A percentile compares a stretch with the other conserved stretches of the same genome.
phyloP scores from a whole-genome alignment of 1,284 basidiomycete genomes.

The Inonotus obliquus region DNA sequence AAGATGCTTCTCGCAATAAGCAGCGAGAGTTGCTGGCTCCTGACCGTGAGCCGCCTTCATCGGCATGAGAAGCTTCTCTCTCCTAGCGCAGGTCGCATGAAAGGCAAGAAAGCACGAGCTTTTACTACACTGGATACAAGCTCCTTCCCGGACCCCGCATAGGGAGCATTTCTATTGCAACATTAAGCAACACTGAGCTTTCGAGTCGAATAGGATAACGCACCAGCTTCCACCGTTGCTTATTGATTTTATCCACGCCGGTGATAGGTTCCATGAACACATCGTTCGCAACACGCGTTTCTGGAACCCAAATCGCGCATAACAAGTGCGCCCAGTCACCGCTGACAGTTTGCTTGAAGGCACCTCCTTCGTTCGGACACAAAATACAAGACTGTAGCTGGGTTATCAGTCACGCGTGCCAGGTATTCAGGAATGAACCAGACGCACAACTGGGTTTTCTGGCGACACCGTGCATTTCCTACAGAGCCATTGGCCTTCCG shows the following conservation, averaged over 20 bases:
- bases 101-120: slow-evolving; percentile 90
- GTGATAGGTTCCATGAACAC: slow-evolving; percentile 99
- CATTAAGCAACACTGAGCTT: not conserved
- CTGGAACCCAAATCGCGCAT: slow-evolving; percentile 98
- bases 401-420: not conserved
- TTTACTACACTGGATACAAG: slow-evolving; percentile 97
- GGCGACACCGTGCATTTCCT: slow-evolving; percentile 98
- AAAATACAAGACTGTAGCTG: slow-evolving; percentile 77
- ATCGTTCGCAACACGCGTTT: slow-evolving; percentile 90
- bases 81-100: slow-evolving; percentile 92
- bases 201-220: slow-evolving; percentile 28
- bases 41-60: slow-evolving; percentile 82
- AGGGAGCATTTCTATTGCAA: slow-evolving; percentile 72
- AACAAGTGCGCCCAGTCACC: slow-evolving; percentile 96
- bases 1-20: slow-evolving; percentile 86
- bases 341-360: slow-evolving; percentile 94
- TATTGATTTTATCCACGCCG: slow-evolving; percentile 84
- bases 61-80: slow-evolving; percentile 75
- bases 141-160: slow-evolving; percentile 80
- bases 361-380: slow-evolving; percentile 95
- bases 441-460: slow-evolving; percentile 82
- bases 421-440: not conserved
- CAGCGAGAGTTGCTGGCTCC: slow-evolving; percentile 66
- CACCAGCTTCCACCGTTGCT: slow-evolving; percentile 92
- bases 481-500: slow-evolving; percentile 99